Evolutionary conservation across 2,329 filamentous ascomycete species (phyloP).

Genomic region (Cladophialophora carrionii): DNA sequence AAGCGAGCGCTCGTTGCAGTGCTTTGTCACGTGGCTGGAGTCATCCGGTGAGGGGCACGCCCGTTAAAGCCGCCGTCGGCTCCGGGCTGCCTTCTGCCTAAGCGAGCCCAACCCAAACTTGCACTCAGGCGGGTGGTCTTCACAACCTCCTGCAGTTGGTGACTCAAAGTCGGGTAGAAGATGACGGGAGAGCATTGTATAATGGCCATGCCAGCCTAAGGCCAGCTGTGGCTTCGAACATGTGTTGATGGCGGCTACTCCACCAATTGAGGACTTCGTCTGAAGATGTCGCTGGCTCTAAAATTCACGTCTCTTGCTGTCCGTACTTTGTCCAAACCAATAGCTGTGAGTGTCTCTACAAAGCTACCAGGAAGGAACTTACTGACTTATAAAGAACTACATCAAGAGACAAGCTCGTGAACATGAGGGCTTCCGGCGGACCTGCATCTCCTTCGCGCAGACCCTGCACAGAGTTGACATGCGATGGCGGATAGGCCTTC

Average conservation of each 20-base stretch:
- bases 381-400: slow-evolving; percentile 56
- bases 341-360: slow-evolving; percentile 57
- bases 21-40: neutral
- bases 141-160: neutral
- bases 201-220: neutral
- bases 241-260: neutral
- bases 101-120: slow-evolving; percentile 4
- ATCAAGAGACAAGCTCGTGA: slow-evolving; percentile 71
- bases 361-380: neutral
- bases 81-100: neutral
- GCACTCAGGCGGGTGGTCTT: neutral
- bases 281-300: slow-evolving; percentile 55
- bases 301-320: slow-evolving; percentile 68
- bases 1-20: neutral
- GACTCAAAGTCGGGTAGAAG: neutral
- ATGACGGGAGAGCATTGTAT: neutral
- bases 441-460: slow-evolving; percentile 67
- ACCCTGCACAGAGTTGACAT: slow-evolving; percentile 68
- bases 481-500: slow-evolving; percentile 66
- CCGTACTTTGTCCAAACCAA: slow-evolving; percentile 68
- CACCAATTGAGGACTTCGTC: neutral
- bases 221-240: neutral
- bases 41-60: neutral
- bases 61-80: slow-evolving; percentile 4
- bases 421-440: slow-evolving; percentile 66